Percentiles rank a stretch among this genome's conserved stretches.
phyloP scores from a whole-genome alignment of 805 yeast species.

The Ogataea paradorogensis region DNA sequence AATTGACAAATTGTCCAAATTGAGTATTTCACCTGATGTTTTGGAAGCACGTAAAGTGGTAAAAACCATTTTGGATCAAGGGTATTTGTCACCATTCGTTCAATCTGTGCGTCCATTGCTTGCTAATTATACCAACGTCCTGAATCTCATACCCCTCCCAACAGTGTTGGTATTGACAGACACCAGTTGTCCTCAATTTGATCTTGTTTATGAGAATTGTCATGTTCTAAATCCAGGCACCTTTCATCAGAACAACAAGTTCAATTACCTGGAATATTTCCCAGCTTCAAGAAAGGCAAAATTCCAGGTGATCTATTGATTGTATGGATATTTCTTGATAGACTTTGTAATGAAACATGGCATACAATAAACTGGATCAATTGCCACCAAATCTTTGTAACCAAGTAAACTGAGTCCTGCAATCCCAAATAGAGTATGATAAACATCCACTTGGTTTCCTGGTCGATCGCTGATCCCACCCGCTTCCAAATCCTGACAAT shows the following conservation, averaged over 20 bases:
- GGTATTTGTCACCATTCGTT: conserved; percentile 79
- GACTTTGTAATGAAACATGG: conserved; percentile 48
- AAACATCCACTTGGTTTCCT: conserved; percentile 88
- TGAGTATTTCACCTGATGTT: conserved; percentile 42
- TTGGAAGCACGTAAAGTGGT: conserved; percentile 67
- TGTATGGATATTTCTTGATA: conserved; percentile 30
- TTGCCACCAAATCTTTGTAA: conserved; percentile 50
- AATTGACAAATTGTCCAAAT: conserved; percentile 30
- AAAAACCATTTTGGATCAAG: conserved; percentile 83
- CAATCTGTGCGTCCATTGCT: conserved; percentile 56
- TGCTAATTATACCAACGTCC: conserved; percentile 66
- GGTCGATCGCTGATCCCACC: conserved; percentile 96
- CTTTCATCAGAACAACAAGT: conserved; percentile 44
- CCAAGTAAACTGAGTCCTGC: conserved; percentile 83
- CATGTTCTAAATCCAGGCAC: conserved; percentile 70
- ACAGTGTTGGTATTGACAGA: conserved; percentile 63
- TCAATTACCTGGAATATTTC: conserved; percentile 70
- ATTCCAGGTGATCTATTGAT: conserved; percentile 42
- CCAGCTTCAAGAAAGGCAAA: conserved; percentile 56
- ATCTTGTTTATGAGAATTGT: conserved; percentile 79
- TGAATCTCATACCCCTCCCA: conserved; percentile 79
- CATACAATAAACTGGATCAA: conserved; percentile 88
- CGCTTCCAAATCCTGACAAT: conserved; percentile 67
- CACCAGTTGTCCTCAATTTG: conserved; percentile 65
- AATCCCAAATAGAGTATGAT: conserved; percentile 86